phyloP scores from a whole-genome alignment of 1,284 basidiomycete species.

The Mycena sp. region DNA sequence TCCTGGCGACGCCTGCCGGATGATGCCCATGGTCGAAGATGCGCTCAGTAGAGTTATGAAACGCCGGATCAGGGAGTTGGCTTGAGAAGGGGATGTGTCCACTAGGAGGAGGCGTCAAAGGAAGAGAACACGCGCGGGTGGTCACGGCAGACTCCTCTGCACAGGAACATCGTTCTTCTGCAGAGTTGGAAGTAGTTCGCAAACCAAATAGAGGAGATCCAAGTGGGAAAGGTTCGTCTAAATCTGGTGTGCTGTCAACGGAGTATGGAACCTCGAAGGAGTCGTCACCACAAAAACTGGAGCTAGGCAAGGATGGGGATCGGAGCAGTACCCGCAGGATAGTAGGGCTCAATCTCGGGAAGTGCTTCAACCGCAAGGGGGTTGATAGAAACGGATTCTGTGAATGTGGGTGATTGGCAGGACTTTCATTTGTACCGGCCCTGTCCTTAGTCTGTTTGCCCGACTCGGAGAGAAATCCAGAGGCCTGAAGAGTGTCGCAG shows the following conservation, averaged over 20 bases:
- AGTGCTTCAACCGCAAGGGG: conserved; percentile 40
- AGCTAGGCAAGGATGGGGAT: conserved; percentile 35
- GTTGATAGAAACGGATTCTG: conserved; percentile 41
- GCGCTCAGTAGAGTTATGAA: no score
- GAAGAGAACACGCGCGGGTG: conserved; percentile 10
- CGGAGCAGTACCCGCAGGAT: conserved; percentile 37
- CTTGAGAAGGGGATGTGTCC: conserved; percentile 17
- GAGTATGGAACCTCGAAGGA: no score
- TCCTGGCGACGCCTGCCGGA: no score
- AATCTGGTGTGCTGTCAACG: neutral
- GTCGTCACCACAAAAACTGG: conserved; percentile 16
- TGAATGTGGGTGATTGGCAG: neutral
- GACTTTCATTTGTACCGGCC: neutral
- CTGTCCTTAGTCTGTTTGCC: no score
- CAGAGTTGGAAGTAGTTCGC: neutral
- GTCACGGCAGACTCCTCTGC: no score
- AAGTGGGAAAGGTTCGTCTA: neutral
- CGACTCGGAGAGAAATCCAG: neutral
- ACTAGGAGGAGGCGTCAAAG: conserved; percentile 27
- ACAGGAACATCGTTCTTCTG: no score
- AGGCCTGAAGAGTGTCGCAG: neutral
- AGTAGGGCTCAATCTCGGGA: conserved; percentile 40
- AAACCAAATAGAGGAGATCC: neutral
- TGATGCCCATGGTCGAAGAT: no score
- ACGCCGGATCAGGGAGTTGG: conserved; percentile 9